Conservation (phyloP, 75 land plant genomes). For the Cupressus sempervirens region DNA sequence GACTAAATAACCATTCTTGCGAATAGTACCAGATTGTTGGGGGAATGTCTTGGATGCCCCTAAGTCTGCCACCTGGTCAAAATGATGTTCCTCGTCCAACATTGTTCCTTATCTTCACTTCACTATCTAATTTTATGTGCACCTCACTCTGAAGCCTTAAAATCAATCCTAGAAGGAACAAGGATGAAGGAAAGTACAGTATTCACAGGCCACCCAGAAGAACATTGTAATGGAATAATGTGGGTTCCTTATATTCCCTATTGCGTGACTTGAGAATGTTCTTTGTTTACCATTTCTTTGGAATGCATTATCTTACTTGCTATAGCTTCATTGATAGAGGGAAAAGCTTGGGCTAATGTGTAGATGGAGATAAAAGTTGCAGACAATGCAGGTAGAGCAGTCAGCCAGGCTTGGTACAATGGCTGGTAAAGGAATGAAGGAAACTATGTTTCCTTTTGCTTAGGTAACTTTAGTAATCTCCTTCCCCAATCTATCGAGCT, state of each 20-base stretch:
- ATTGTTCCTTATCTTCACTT: slow-evolving; percentile 10
- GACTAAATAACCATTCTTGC: slow-evolving; percentile 43
- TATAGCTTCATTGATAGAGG: too few relatives aligned
- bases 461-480: too few relatives aligned
- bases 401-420: too few relatives aligned
- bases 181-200: not conserved
- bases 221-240: not conserved
- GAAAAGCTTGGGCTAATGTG: too few relatives aligned
- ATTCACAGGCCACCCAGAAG: not conserved
- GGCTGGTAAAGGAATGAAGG: too few relatives aligned
- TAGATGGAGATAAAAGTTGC: too few relatives aligned
- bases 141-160: too few relatives aligned
- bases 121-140: not conserved
- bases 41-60: slow-evolving; percentile 53
- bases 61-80: slow-evolving; percentile 45
- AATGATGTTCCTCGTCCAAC: slow-evolving; percentile 53
- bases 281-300: too few relatives aligned
- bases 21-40: slow-evolving; percentile 48
- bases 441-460: too few relatives aligned
- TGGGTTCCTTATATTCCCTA: not conserved
- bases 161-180: not conserved
- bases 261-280: not conserved
- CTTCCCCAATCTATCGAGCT: too few relatives aligned
- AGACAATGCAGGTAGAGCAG: too few relatives aligned
- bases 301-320: too few relatives aligned